Percentiles rank a stretch among this genome's conserved stretches.
These are phyloP conservation scores for Colletotrichum trifolii DNA, from an alignment of 2,329 filamentous ascomycete species.

Conservation along the genomic window DNA sequence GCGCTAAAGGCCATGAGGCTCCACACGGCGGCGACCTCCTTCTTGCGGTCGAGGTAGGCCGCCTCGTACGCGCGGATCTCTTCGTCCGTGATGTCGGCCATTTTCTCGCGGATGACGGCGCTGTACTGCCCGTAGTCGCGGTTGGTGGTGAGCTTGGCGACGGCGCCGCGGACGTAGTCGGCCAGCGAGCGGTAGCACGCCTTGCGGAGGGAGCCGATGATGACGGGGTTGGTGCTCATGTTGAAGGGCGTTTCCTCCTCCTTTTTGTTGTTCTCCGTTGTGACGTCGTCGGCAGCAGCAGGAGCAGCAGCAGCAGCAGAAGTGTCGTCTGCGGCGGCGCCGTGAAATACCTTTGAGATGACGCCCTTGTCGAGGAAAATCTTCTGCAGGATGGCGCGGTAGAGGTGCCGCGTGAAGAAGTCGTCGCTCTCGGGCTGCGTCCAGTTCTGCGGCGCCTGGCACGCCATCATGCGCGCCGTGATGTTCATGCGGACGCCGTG, in stretches of 20 bases:
- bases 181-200: conserved; percentile 79
- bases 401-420: conserved; percentile 96
- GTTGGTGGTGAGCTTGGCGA: conserved; percentile 76
- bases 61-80: conserved; percentile 79
- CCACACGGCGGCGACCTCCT: conserved; percentile 90
- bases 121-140: conserved; percentile 69
- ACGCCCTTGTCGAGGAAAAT: conserved; percentile 90
- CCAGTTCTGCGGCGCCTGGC: conserved; percentile 96
- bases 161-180: conserved; percentile 82
- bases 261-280: conserved; percentile 31
- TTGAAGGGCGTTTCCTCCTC: conserved; percentile 55
- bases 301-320: background rate
- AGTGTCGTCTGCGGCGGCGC: conserved; percentile 42
- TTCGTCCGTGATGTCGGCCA: conserved; percentile 77
- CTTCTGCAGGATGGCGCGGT: conserved; percentile 87
- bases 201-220: conserved; percentile 88
- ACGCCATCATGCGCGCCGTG: conserved; percentile 97
- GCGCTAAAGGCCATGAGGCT: conserved; percentile 96
- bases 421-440: conserved; percentile 79
- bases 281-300: too few species aligned
- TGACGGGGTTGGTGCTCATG: conserved; percentile 79
- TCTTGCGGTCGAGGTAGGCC: conserved; percentile 73
- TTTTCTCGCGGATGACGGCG: conserved; percentile 70
- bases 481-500: conserved; percentile 88
- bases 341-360: conserved; percentile 69